Conservation (phyloP, 2,329 filamentous ascomycete species). For the Paecilomyces dactylethromorphus region DNA sequence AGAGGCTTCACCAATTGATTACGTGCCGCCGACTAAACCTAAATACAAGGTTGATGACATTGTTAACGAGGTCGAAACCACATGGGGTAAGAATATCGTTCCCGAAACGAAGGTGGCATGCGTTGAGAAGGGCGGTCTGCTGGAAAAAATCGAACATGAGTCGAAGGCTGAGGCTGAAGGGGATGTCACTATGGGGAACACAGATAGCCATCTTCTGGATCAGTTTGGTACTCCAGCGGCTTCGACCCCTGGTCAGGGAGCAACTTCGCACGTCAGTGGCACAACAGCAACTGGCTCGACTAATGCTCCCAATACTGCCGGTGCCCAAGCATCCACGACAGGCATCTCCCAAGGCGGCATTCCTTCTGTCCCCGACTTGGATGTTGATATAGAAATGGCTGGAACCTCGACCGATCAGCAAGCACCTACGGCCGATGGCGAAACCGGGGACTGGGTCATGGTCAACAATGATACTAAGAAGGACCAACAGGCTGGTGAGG, state of each 20-base stretch:
- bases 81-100: constrained; percentile 61
- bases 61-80: constrained; percentile 64
- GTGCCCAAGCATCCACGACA: constrained; percentile 5
- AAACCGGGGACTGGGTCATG: constrained; percentile 67
- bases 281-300: constrained; percentile 57
- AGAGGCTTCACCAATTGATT: constrained; percentile 28
- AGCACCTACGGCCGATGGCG: constrained; percentile 34
- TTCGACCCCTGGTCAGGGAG: constrained; percentile 4
- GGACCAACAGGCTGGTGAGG: constrained; percentile 27
- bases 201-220: constrained; percentile 24
- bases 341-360: background rate
- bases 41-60: constrained; percentile 59
- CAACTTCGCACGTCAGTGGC: constrained; percentile 5
- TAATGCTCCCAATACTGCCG: constrained; percentile 17
- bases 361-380: constrained; percentile 20
- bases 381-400: constrained; percentile 47
- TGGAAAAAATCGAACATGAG: constrained; percentile 47
- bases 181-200: constrained; percentile 29
- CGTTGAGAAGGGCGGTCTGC: constrained; percentile 69
- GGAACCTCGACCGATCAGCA: constrained; percentile 41
- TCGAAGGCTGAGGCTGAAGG: constrained; percentile 16
- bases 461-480: constrained; percentile 57
- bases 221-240: constrained; percentile 23
- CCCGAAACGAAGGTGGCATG: constrained; percentile 60
- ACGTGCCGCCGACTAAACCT: constrained; percentile 33